Evolutionary conservation across 306 rosid genomes (phyloP).

Genomic region (Quercus berberidifolia): DNA sequence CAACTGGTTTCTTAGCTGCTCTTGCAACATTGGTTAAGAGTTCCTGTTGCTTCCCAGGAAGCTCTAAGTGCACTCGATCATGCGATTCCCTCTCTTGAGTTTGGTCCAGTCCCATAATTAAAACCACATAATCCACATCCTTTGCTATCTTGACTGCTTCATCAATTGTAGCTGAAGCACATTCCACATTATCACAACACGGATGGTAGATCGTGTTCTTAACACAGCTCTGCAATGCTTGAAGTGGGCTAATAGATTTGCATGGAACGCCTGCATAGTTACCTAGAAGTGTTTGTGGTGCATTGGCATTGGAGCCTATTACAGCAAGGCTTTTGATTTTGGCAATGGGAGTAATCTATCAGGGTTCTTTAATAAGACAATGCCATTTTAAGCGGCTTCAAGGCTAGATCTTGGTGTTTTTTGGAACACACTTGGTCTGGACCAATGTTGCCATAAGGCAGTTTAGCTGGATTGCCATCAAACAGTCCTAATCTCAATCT

Average conservation of each 20-base stretch:
- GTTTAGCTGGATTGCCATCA: slow-evolving; percentile 63
- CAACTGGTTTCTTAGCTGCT: slow-evolving; percentile 64
- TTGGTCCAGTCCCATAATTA: slow-evolving; percentile 90
- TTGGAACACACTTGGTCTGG: slow-evolving; percentile 62
- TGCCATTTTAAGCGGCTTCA: slow-evolving; percentile 86
- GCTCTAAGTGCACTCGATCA: slow-evolving; percentile 56
- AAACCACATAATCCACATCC: slow-evolving; percentile 61
- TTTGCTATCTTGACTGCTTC: slow-evolving; percentile 57
- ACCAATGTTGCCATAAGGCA: slow-evolving; percentile 58
- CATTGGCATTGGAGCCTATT: slow-evolving; percentile 78
- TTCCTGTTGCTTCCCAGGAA: slow-evolving; percentile 75
- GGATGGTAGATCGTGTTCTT: slow-evolving; percentile 43
- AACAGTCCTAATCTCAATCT: slow-evolving; percentile 89
- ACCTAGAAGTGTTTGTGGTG: slow-evolving; percentile 58
- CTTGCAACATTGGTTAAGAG: slow-evolving; percentile 59
- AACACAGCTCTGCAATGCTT: slow-evolving; percentile 53
- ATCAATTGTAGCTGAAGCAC: slow-evolving; percentile 44
- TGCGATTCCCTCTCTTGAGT: slow-evolving; percentile 64
- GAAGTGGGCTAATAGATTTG: slow-evolving; percentile 47
- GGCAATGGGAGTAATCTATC: slow-evolving; percentile 66
- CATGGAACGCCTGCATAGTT: slow-evolving; percentile 90
- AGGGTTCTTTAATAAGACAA: slow-evolving; percentile 78
- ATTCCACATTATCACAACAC: slow-evolving; percentile 62
- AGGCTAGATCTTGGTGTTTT: slow-evolving; percentile 71
- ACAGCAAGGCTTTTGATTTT: slow-evolving; percentile 57